These are phyloP conservation scores for Prunus mira DNA, from an alignment of 306 rosid genomes.

Conservation along the genomic window DNA sequence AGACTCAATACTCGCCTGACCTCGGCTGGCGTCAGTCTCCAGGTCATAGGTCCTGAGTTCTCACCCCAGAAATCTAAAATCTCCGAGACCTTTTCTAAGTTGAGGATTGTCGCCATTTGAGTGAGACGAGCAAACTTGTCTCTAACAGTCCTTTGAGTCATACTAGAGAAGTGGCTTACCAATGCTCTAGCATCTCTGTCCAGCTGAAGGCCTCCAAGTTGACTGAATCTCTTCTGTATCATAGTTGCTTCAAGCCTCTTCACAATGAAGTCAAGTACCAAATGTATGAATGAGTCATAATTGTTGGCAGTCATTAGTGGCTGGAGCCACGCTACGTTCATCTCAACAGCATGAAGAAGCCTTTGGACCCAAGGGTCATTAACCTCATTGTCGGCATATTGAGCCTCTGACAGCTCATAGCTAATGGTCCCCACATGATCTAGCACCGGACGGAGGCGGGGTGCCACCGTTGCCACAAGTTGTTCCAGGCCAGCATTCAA, in stretches of 20 bases:
- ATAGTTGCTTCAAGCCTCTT: conserved; percentile 94
- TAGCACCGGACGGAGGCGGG: conserved; percentile 75
- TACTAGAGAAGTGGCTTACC: conserved; percentile 87
- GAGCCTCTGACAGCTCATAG: conserved; percentile 87
- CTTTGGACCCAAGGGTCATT: conserved; percentile 99
- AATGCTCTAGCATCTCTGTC: conserved; percentile 92
- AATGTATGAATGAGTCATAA: conserved; percentile 75
- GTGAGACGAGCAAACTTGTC: conserved; percentile 96
- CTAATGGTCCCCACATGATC: conserved; percentile 82
- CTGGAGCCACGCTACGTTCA: conserved; percentile 81
- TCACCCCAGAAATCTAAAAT: conserved; percentile 99
- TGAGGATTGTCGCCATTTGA: conserved; percentile 91
- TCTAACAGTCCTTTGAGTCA: conserved; percentile 92
- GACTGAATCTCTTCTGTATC: conserved; percentile 96
- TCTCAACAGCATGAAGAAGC: conserved; percentile 91
- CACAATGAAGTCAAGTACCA: conserved; percentile 78
- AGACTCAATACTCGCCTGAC: conserved; percentile 91
- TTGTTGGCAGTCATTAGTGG: conserved; percentile 87
- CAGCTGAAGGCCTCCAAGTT: conserved; percentile 97
- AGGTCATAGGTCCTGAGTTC: conserved; percentile 97
- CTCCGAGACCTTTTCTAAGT: conserved; percentile 94
- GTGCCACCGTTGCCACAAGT: conserved; percentile 74
- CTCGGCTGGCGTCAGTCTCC: conserved; percentile 98
- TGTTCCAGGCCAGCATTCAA: conserved; percentile 76
- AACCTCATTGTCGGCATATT: conserved; percentile 91